A percentile compares a stretch with the other conserved stretches of the same genome.
phyloP scores from a whole-genome alignment of 805 yeast species.

The Kuraishia ogatae region DNA sequence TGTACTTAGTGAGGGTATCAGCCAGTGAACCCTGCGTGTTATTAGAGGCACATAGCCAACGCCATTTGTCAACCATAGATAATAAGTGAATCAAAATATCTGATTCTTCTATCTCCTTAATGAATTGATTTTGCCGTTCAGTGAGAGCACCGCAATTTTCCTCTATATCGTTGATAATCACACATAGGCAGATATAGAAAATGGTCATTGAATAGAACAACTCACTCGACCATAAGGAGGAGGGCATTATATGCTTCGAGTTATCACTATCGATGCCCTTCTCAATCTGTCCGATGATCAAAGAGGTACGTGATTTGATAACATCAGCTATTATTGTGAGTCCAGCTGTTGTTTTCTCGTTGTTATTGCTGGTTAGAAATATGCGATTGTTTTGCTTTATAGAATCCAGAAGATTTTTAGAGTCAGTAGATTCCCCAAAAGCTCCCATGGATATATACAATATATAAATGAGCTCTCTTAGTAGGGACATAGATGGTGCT shows the following conservation, averaged over 20 bases:
- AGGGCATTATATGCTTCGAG: background rate
- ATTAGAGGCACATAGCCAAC: constrained; percentile 34
- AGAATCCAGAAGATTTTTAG: constrained; percentile 12
- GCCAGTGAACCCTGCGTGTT: constrained; percentile 5
- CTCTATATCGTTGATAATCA: constrained; percentile 3
- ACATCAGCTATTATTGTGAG: constrained; percentile 8
- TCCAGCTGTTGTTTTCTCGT: background rate
- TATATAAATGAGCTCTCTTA: constrained; percentile 12
- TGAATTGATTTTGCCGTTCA: background rate
- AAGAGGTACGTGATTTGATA: constrained; percentile 2
- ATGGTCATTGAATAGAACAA: constrained; percentile 21
- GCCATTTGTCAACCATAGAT: constrained; percentile 54
- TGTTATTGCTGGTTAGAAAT: constrained; percentile 8
- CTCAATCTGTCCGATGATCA: background rate
- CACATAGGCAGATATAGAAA: constrained; percentile 11
- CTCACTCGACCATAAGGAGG: constrained; percentile 12
- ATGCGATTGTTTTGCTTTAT: constrained; percentile 16
- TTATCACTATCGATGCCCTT: background rate
- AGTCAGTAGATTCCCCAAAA: constrained; percentile 13
- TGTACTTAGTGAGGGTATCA: constrained; percentile 16
- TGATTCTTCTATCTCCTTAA: constrained; percentile 14
- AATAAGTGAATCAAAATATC: constrained; percentile 37
- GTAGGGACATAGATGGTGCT: background rate
- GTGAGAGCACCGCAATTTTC: background rate
- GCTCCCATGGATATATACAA: constrained; percentile 21